Evolutionary conservation across 192 early-diverging fungal genomes (phyloP).

Genomic region (Funneliformis mosseae): DNA sequence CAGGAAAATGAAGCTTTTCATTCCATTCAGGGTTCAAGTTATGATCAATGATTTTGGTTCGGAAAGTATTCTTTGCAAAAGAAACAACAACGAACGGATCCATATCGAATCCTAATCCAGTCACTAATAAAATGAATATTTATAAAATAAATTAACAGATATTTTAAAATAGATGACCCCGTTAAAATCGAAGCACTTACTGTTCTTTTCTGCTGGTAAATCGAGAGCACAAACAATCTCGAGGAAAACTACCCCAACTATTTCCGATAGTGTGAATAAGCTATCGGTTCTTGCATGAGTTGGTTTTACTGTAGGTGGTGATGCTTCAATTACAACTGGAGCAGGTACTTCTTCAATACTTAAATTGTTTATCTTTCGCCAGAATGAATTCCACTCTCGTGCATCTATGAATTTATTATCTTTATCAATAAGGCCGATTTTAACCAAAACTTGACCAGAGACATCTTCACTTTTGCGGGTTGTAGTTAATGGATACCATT

Average conservation of each 20-base stretch:
- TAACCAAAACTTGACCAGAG: conserved; percentile 28
- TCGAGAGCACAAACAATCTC: conserved; percentile 44
- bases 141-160: background rate
- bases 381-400: conserved; percentile 29
- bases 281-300: background rate
- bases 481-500: conserved; percentile 43
- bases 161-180: conserved; percentile 10
- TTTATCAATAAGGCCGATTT: conserved; percentile 30
- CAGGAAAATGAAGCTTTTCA: conserved; percentile 67
- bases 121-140: too few species aligned
- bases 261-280: background rate
- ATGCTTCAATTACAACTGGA: too few species aligned
- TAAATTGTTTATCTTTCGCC: conserved; percentile 11
- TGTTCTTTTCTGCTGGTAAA: conserved; percentile 42
- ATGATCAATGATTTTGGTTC: conserved; percentile 67
- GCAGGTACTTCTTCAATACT: conserved; percentile 12
- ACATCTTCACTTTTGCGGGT: conserved; percentile 13
- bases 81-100: conserved; percentile 82
- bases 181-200: conserved; percentile 27
- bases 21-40: conserved; percentile 76
- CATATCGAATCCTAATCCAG: conserved; percentile 71
- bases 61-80: conserved; percentile 68
- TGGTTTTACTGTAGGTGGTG: background rate
- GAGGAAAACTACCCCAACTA: conserved; percentile 44
- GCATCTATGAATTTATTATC: conserved; percentile 22